Percentiles rank a stretch among this genome's conserved stretches.
phyloP scores from a whole-genome alignment of 768 basidiomycete genomes.

The Saitozyma sp. region DNA sequence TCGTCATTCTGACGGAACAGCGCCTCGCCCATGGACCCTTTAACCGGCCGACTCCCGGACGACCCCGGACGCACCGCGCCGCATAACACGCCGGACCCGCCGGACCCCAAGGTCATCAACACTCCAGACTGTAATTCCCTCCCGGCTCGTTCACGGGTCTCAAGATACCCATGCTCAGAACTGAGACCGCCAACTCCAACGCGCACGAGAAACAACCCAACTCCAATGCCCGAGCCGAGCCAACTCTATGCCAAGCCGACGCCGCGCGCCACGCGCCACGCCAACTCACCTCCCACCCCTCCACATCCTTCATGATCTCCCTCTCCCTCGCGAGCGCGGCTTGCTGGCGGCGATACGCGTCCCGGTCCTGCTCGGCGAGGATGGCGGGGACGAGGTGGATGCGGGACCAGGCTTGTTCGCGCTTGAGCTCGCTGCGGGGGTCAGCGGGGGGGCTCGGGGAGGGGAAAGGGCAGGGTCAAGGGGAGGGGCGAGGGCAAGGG shows the following conservation, averaged over 20 bases:
- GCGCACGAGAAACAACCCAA: neutral
- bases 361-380: slow-evolving; percentile 90
- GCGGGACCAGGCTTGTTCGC: slow-evolving; percentile 93
- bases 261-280: neutral
- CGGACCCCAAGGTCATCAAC: no score
- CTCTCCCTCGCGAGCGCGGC: slow-evolving; percentile 76
- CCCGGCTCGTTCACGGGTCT: neutral
- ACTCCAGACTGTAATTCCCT: no score
- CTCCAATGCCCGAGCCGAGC: no score
- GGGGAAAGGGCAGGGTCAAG: no score
- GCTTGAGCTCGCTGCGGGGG: slow-evolving; percentile 72
- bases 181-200: neutral
- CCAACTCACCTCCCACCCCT: slow-evolving; percentile 84
- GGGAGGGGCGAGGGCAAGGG: neutral
- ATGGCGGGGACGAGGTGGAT: slow-evolving; percentile 90
- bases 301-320: slow-evolving; percentile 92
- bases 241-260: no score
- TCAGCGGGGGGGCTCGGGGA: no score
- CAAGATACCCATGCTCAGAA: neutral
- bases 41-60: no score
- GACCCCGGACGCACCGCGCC: no score
- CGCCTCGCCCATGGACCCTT: no score
- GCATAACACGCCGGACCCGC: no score
- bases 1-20: no score
- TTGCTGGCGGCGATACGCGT: slow-evolving; percentile 74